phyloP scores from a whole-genome alignment of 2,329 filamentous ascomycete species.

The Cercospora beticola region DNA sequence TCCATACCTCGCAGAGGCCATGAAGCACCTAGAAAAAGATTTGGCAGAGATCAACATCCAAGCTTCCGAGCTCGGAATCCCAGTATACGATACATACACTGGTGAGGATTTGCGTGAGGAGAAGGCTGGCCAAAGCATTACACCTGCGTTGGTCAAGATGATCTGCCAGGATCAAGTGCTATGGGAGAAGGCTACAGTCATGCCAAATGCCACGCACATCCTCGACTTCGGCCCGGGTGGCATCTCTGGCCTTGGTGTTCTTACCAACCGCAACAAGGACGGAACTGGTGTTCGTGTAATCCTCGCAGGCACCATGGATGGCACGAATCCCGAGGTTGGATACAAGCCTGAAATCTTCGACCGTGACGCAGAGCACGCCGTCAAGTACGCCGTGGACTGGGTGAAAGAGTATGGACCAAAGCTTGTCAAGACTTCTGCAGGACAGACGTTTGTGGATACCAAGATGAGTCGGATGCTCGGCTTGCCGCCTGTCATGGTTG shows the following conservation, averaged over 20 bases:
- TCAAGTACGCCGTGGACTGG: constrained; percentile 96
- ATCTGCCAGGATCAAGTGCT: constrained; percentile 93
- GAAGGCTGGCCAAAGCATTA: constrained; percentile 69
- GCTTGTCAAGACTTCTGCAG: constrained; percentile 82
- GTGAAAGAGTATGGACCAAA: constrained; percentile 95
- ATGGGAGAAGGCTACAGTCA: constrained; percentile 93
- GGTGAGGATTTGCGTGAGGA: constrained; percentile 77
- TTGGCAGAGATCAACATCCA: constrained; percentile 78
- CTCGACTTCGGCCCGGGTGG: constrained; percentile 96
- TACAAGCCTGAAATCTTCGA: constrained; percentile 99
- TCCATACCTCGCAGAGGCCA: constrained; percentile 82
- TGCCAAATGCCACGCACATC: constrained; percentile 87
- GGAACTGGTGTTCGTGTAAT: constrained; percentile 96
- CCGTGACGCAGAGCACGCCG: constrained; percentile 88
- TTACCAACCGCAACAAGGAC: constrained; percentile 99
- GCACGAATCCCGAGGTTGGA: constrained; percentile 84
- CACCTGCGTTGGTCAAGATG: constrained; percentile 82
- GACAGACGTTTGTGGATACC: constrained; percentile 90
- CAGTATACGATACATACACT: constrained; percentile 86
- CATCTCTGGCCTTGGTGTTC: constrained; percentile 89
- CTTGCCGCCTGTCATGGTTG: constrained; percentile 82
- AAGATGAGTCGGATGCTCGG: constrained; percentile 90
- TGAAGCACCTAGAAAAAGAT: constrained; percentile 79
- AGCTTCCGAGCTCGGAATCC: constrained; percentile 70
- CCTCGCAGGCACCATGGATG: constrained; percentile 87